phyloP scores from a whole-genome alignment of 371 early-diverging fungal genomes.

The Umbelopsis sp. region DNA sequence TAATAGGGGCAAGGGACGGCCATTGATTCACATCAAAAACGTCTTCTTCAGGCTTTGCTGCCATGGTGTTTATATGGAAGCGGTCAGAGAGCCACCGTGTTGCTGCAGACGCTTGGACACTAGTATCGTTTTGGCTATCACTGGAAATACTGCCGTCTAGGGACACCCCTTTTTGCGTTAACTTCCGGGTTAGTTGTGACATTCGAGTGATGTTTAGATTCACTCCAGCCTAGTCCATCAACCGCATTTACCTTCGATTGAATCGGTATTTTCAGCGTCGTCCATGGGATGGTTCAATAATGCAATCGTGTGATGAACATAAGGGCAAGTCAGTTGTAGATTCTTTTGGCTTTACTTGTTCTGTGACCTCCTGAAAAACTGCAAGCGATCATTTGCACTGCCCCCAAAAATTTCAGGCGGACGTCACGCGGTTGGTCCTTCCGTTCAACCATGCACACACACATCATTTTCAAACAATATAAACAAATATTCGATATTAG shows the following conservation, averaged over 20 bases:
- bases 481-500: conserved; percentile 7
- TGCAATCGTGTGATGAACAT: conserved; percentile 7
- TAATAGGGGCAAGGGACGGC: conserved; percentile 2
- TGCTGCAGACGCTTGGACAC: background rate
- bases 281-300: background rate
- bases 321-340: background rate
- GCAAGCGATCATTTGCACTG: background rate
- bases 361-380: conserved; percentile 9
- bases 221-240: no score
- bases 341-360: background rate
- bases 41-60: background rate
- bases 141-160: conserved; percentile 3
- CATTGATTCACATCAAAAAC: conserved; percentile 9
- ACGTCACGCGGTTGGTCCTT: background rate
- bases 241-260: background rate
- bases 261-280: conserved; percentile 11
- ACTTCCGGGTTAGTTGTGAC: background rate
- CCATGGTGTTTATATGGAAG: background rate
- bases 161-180: background rate
- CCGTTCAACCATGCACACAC: background rate
- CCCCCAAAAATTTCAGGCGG: background rate
- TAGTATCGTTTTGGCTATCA: background rate
- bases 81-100: conserved; percentile 15
- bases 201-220: background rate
- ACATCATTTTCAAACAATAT: background rate